A percentile compares a stretch with the other conserved stretches of the same genome.
Conservation (phyloP, 805 yeast genomes). For the Candida ponderosae region DNA sequence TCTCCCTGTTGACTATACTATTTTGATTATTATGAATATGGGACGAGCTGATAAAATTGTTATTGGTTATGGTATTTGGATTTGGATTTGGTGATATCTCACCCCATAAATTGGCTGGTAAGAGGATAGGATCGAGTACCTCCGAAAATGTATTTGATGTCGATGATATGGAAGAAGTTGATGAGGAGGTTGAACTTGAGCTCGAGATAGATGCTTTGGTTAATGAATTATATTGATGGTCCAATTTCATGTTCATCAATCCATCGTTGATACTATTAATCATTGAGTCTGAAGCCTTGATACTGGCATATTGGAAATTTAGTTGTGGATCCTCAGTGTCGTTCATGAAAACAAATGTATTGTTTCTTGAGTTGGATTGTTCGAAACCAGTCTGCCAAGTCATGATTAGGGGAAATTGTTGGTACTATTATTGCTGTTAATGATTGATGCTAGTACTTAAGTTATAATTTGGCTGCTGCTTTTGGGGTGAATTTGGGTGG, state of each 20-base stretch:
- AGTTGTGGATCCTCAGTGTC: too few relatives aligned
- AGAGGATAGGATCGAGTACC: background rate
- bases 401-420: too few relatives aligned
- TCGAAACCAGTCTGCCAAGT: background rate
- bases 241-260: too few relatives aligned
- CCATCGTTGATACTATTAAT: too few relatives aligned
- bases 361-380: background rate
- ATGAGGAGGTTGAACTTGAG: background rate
- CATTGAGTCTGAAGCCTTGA: too few relatives aligned
- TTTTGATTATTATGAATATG: conserved; percentile 18
- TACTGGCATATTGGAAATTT: too few relatives aligned
- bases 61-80: conserved; percentile 1
- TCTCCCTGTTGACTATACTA: too few relatives aligned
- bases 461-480: too few relatives aligned
- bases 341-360: background rate
- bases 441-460: too few relatives aligned
- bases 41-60: conserved; percentile 8
- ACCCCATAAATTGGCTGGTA: background rate
- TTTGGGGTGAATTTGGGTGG: too few relatives aligned
- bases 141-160: background rate
- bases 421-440: too few relatives aligned
- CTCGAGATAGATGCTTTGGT: background rate
- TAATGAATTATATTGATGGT: background rate
- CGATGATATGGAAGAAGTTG: background rate
- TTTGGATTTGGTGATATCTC: background rate